Evolutionary conservation across 306 rosid species (phyloP), one percentile per base, ranked within the genome.

Genomic region (Cicer judaicum): DNA sequence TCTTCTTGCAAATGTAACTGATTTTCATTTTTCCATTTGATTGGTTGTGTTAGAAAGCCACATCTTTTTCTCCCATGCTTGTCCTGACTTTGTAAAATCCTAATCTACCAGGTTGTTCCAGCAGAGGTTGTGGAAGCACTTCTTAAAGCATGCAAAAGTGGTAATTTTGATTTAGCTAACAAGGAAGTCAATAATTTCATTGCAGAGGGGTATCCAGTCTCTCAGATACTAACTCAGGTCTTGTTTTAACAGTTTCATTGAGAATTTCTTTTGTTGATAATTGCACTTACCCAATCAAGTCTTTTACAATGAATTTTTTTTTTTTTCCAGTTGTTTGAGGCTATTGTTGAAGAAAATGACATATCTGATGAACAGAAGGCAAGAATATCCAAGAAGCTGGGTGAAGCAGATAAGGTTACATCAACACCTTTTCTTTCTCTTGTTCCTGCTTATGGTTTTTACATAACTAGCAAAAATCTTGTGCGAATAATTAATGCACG

Each of bases 141-240:
- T 81, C 77, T 88, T 70, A 76, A 75, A 47, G 93, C 99, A 19
- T 90, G 97, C 80, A 86, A 70, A 77, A 85, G 96, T 81, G 93
- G 93, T 68, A 90, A 90, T 88, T 94, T 94, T 85, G 97, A 94
- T 83, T 78, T 75, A 53, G 95, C 97, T 42, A 90, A 94, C 84
- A 89, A 92, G 87, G 93, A 90, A 84, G 99, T 90, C 80, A 86
- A 87, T 76, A 83, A 87, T 84, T 87, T 86, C 67, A 86, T 92
- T 65, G 99, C 96, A 41, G 99, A 94, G 67, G 99, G 99, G 73
- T 94, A 94, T 81, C 97, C 99, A 1, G 97, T 83, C 80, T 84
- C 96, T 72, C 99, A 92, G 80, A 86, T 94, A 86, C 87, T 94
- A 65, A 86, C 84, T 18, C 97, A 88, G 93, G 95, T 90, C 42